Conservation (phyloP, 768 basidiomycete species). For the Termitomyces sp. region DNA sequence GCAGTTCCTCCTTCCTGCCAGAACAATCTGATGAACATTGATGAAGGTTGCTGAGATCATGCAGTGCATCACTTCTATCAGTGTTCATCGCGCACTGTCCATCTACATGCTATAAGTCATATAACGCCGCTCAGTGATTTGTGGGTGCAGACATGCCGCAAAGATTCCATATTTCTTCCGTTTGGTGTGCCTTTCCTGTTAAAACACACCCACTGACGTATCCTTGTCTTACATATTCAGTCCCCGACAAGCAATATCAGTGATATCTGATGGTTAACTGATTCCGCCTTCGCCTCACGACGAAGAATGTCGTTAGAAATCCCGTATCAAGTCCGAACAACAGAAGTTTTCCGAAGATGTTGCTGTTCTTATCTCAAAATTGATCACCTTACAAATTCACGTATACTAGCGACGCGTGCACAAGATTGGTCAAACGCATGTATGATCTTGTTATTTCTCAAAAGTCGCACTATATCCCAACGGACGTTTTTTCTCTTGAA, state of each 20-base stretch:
- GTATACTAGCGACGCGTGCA: background rate
- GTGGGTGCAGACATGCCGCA: background rate
- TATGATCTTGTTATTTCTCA: background rate
- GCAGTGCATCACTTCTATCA: background rate
- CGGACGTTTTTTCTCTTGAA: background rate
- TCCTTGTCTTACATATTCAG: background rate
- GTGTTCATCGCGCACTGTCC: background rate
- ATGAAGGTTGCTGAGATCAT: too few species aligned
- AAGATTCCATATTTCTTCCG: background rate
- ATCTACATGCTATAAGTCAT: background rate
- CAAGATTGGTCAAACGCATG: background rate
- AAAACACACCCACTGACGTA: background rate
- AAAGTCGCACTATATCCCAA: background rate
- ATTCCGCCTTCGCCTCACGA: background rate
- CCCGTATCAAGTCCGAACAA: background rate
- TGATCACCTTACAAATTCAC: background rate
- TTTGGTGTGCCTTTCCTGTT: background rate
- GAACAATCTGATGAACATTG: background rate
- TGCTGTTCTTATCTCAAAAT: background rate
- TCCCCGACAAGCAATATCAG: background rate
- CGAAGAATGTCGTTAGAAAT: background rate
- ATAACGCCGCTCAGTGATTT: background rate
- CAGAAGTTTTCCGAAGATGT: background rate
- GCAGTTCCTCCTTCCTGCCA: background rate
- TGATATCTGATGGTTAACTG: background rate